Conservation (phyloP, 495 filamentous ascomycete genomes). For the Aspergillus panamensis region DNA sequence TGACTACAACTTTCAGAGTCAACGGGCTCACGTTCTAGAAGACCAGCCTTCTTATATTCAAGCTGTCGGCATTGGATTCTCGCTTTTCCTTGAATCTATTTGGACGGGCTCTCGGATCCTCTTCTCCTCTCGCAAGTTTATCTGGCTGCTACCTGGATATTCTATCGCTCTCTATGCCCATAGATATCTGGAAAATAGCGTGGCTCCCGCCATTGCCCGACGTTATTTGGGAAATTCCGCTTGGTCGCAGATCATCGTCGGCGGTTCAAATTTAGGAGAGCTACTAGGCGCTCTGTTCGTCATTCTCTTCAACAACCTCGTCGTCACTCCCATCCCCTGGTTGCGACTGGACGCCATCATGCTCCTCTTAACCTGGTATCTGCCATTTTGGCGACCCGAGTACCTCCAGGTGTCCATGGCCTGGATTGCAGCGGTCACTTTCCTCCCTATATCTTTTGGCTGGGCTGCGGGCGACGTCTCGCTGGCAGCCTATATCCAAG, state of each 20-base stretch:
- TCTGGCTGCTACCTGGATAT: conserved; percentile 45
- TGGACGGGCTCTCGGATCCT: conserved; percentile 38
- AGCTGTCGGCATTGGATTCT: conserved; percentile 29
- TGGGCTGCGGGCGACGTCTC: conserved; percentile 48
- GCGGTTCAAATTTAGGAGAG: conserved; percentile 44
- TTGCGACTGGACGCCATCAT: conserved; percentile 39
- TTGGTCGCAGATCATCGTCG: conserved; percentile 45
- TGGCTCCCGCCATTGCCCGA: conserved; percentile 39
- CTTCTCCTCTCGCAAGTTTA: conserved; percentile 40
- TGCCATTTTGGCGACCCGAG: conserved; percentile 31
- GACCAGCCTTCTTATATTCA: conserved; percentile 21
- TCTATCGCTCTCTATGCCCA: conserved; percentile 43
- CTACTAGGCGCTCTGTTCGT: conserved; percentile 42
- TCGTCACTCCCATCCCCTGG: conserved; percentile 46
- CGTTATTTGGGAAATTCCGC: conserved; percentile 38
- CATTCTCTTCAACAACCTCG: conserved; percentile 37
- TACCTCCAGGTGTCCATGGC: conserved; percentile 29
- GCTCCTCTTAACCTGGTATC: conserved; percentile 32
- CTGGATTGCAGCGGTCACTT: conserved; percentile 41
- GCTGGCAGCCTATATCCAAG: conserved; percentile 45
- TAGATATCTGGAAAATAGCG: conserved; percentile 43
- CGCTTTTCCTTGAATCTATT: conserved; percentile 37
- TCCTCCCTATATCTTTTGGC: conserved; percentile 44
- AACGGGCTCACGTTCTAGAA: conserved; percentile 9
- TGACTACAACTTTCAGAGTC: conserved; percentile 29